Evolutionary conservation across 192 early-diverging fungal genomes (phyloP).

Genomic region (Paraglomus brasilianum): DNA sequence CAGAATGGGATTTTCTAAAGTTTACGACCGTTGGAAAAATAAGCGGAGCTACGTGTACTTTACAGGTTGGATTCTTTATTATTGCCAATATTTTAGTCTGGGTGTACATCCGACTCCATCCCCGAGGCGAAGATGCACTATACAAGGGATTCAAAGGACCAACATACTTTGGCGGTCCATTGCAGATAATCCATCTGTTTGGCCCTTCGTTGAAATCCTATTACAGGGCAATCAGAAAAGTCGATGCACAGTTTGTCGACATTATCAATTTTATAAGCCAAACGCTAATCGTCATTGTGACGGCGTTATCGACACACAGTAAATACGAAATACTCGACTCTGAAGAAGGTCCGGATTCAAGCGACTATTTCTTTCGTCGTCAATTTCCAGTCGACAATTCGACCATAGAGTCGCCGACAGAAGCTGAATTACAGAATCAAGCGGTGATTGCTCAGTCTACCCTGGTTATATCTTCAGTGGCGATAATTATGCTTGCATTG

Average conservation of each 20-base stretch:
- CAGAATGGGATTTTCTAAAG: slow-evolving; percentile 14
- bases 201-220: background rate
- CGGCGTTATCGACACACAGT: background rate
- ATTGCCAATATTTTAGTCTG: background rate
- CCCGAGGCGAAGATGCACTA: background rate
- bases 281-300: background rate
- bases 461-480: background rate
- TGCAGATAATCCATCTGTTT: background rate
- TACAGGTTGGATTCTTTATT: slow-evolving; percentile 15
- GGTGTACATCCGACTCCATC: background rate
- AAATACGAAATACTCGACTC: background rate
- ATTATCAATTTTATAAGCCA: background rate
- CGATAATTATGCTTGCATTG: slow-evolving; percentile 12
- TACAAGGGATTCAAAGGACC: background rate
- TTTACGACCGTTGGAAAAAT: slow-evolving; percentile 9
- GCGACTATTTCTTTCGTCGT: too few relatives aligned
- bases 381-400: background rate
- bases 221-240: background rate
- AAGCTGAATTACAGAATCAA: background rate
- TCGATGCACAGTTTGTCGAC: slow-evolving; percentile 13
- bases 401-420: background rate
- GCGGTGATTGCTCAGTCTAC: background rate
- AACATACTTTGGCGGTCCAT: slow-evolving; percentile 9
- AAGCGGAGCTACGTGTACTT: background rate
- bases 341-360: background rate